Evolutionary conservation across 148 eudicot genomes (phyloP), one percentile per base, ranked within the genome.

Genomic region (Rhododendron kiyosumense): DNA sequence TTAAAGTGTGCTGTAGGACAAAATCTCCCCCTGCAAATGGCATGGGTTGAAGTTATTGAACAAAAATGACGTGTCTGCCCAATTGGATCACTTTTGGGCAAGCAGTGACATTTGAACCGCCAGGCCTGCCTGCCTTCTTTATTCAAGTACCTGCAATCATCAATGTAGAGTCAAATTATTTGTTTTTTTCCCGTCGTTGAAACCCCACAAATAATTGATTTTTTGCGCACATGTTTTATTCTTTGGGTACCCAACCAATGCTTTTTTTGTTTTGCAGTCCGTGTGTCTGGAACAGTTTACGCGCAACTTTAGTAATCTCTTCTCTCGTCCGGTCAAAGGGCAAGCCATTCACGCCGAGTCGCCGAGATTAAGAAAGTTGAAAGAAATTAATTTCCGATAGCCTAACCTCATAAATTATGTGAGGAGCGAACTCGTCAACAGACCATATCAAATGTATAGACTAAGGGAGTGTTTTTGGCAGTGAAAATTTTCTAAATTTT

Each of bases 51-150:
- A 46, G 3, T 32, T 32, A 32, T 32, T 32, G 34, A 32, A 32
- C 61, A 67, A 30, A 67, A 8, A 81, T 45, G 59, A 18, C 28
- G 7, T 45, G 59, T 83, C 45, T 41, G 45, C 45, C 85, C 69
- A 59, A 69, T 26, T 83, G 77, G 36, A 83, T 83, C 51, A 43
- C 76, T 65, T 82, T 67, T 83, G 18, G 18, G 17, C 45, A 15
- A 45, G 9, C 78, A 67, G 26, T 83, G 85, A 83, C 85, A 28
- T 69, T 65, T 83, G 85, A 83, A 83, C 78, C n/a, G 46, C 85
- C 57, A 45, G 48, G 85, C 75, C 71, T 14, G 85, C 75, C 71
- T n/a, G 54, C 52, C 54, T 83, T 65, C 14, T 63, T 63, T 41
- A 38, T 45, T 24, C 7, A 4, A 41, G 45, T n/a, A 2, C 61